Conservation (phyloP, 257 asterid genomes). For the Galeopsis tetrahit region DNA sequence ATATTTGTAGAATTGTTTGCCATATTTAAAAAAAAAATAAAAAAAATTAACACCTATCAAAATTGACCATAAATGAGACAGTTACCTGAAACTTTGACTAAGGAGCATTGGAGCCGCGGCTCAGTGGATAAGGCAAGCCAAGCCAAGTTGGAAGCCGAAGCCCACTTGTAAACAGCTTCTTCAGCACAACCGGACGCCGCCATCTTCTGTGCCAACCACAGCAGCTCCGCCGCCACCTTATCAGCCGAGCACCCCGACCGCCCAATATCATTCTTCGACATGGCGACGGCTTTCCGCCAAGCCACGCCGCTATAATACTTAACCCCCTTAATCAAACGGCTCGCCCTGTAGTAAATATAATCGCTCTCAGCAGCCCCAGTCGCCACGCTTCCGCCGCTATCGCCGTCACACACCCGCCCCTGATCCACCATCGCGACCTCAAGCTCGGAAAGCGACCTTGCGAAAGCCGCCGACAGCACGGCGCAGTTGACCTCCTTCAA, state of each 20-base stretch:
- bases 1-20: too few relatives aligned
- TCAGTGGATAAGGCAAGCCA: slow-evolving; percentile 75
- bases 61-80: too few relatives aligned
- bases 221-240: slow-evolving; percentile 86
- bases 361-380: slow-evolving; percentile 15
- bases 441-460: slow-evolving; percentile 61
- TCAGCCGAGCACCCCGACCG: slow-evolving; percentile 64
- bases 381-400: slow-evolving; percentile 24
- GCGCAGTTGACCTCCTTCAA: slow-evolving; percentile 58
- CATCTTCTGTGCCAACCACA: slow-evolving; percentile 90
- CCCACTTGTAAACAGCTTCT: slow-evolving; percentile 82
- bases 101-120: slow-evolving; percentile 76
- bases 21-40: too few relatives aligned
- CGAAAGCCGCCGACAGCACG: slow-evolving; percentile 68
- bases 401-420: slow-evolving; percentile 28
- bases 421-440: slow-evolving; percentile 53
- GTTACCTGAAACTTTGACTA: slow-evolving; percentile 81
- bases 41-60: too few relatives aligned
- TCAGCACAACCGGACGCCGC: slow-evolving; percentile 71
- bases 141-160: slow-evolving; percentile 68
- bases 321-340: slow-evolving; percentile 47
- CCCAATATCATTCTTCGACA: slow-evolving; percentile 43
- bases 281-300: slow-evolving; percentile 53
- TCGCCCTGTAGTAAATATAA: slow-evolving; percentile 25
- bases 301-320: slow-evolving; percentile 45